Base-by-base conservation (phyloP, 768 basidiomycete species). In the Leccinum rimulosum region DNA sequence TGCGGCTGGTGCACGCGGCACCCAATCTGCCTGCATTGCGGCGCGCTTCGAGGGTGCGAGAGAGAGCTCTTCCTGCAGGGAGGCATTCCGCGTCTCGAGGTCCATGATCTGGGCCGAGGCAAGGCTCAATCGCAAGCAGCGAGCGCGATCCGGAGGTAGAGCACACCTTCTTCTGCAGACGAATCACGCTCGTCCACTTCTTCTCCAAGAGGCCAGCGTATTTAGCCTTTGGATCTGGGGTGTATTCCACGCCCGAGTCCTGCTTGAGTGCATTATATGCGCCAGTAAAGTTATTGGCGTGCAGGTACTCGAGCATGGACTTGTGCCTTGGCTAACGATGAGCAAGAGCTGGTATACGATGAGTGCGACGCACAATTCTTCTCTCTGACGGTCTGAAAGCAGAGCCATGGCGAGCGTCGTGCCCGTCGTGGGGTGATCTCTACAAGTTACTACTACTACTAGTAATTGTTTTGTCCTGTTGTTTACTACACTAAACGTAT, bases 151-250 rank as follows among this genome's bases (percentile, higher is more conserved):
- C 25, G 19, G 30, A n/a, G n/a, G 50, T 17, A 40, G 12, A 11
- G 50, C 50, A 19, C 48, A 89, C 93, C 86, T 95, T 96, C 82
- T 95, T 93, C 79, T 98, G 95, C 71, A 98, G 75, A 64, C 95
- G 83, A 59, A 98, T 95, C 35, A 97, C 93, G 69, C 89, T 92
- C 52, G 93, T 96, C 95, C 95, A 98, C 75, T 98, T 98, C 87
- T 96, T 96, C 79, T 93, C 95, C 60, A 98, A 76, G 57, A 98
- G 76, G 1, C 94, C 95, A 2, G 87, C 86, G 67, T 87, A 89
- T 72, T 91, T 89, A 53, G 92, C 86, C 70, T 91, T 93, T 25
- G 92, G 85, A 78, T 96, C 94, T 15, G 90, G 91, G 4, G 81
- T 79, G 71, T 89, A 91, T 60, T 87, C 84, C 28, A 81, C 69